Base-by-base conservation (phyloP, 495 filamentous ascomycete species). In the Elasticomyces elasticus region DNA sequence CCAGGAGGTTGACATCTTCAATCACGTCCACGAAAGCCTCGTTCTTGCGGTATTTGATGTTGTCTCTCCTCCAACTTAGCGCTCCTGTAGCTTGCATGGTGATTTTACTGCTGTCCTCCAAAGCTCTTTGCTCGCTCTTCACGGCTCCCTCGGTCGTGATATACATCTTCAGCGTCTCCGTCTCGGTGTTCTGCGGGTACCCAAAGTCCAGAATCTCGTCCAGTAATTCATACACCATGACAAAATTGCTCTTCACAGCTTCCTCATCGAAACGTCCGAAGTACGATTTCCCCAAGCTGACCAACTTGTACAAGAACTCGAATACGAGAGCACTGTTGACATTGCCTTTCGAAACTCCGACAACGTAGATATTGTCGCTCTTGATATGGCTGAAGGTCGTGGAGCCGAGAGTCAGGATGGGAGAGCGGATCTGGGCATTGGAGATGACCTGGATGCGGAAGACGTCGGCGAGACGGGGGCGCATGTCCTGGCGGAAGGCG, bases 361-460 rank as follows among this genome's bases (percentile, higher is more conserved):
- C 92, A 57, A 99, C 68, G 72, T 97, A 99, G 67, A 99, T 97
- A 69, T 99, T 99, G 69, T 99, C 92, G 69, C 95, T 94, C 65
- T 95, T 95, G 69, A 99, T 91, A 80, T 99, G 92, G 76, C 87
- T 94, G 74, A 97, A 98, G 46, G 92, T 99, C 44, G 94, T 97
- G 63, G 87, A 94, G 57, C 94, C 92, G 59, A 99, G 81, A 4
- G 92, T 99, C 42, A 99, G 78, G 73, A 99, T 95, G 49, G 92
- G 92, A 50, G 94, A 97, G 58, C 92, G 89, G 27, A 97, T 92
- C 70, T 95, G 89, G 54, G 92, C 86, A 68, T 99, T 99, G 56
- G 89, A 95, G 69, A 97, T 96, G 72, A 99, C 92, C 67, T 99
- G 92, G 70, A 99, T 97, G 72, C 92, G 92, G 72, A 99, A 99